These are phyloP conservation scores for Yamagishiella unicocca DNA, from an alignment of 139 green algal genomes.

Conservation along the genomic window DNA sequence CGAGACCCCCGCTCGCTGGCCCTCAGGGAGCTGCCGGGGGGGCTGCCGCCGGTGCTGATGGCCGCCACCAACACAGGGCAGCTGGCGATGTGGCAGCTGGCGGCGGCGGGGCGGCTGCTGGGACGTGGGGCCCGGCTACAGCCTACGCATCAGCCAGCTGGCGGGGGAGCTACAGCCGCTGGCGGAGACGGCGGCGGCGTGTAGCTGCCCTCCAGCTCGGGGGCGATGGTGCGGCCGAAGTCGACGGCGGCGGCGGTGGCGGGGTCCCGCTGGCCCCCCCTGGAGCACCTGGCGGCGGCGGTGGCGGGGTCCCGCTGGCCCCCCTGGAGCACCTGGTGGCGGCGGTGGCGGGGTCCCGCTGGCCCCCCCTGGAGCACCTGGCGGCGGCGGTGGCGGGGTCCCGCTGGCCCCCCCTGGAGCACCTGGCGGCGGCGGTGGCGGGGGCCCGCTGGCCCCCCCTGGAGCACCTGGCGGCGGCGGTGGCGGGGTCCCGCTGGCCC, in stretches of 20 bases:
- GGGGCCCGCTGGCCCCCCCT: no score
- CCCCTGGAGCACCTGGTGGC: no score
- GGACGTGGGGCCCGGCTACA: constrained; percentile 4
- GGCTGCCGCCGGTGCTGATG: constrained; percentile 6
- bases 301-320: no score
- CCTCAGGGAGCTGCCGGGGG: constrained; percentile 13
- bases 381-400: no score
- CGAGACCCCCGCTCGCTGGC: constrained; percentile 43
- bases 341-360: no score
- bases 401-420: no score
- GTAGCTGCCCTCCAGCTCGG: constrained; percentile 15
- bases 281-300: no score
- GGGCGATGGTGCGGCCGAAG: constrained; percentile 8
- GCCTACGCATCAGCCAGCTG: constrained; percentile 41
- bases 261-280: neutral
- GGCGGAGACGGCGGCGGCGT: neutral
- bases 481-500: no score
- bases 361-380: no score
- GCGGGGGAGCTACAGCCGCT: constrained; percentile 41
- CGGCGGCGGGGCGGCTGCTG: neutral
- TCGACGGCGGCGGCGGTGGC: neutral
- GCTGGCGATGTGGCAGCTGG: constrained; percentile 37
- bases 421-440: no score
- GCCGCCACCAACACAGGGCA: constrained; percentile 36
- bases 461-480: no score